A percentile compares a stretch with the other conserved stretches of the same genome.
Conservation (phyloP, 805 yeast genomes). For the Saccharomycopsis olivae region DNA sequence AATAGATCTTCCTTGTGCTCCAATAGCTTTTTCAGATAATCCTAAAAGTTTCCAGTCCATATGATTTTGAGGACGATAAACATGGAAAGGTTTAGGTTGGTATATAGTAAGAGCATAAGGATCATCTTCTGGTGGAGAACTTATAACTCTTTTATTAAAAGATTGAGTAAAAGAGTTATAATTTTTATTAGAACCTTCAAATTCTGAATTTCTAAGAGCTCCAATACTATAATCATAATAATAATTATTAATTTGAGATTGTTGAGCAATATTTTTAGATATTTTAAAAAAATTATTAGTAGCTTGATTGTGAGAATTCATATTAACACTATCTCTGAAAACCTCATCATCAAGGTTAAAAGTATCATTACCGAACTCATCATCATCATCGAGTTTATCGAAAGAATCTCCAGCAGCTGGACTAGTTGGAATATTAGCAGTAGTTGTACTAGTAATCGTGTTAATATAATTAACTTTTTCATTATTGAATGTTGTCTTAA, state of each 20-base stretch:
- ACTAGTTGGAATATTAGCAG: not conserved
- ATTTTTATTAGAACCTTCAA: not conserved
- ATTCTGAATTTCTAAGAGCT: constrained; percentile 5
- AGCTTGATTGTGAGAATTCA: not conserved
- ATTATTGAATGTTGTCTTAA: constrained; percentile 26
- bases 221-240: constrained; percentile 14
- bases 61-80: constrained; percentile 17
- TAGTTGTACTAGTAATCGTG: constrained; percentile 3
- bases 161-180: not conserved
- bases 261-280: not conserved
- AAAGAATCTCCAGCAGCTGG: not conserved
- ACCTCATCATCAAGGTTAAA: too few relatives aligned
- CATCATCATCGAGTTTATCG: not conserved
- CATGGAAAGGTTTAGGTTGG: constrained; percentile 15
- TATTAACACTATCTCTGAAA: constrained; percentile 7
- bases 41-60: constrained; percentile 19
- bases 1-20: constrained; percentile 12
- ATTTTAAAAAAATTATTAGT: constrained; percentile 3
- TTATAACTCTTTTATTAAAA: not conserved
- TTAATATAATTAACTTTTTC: constrained; percentile 15
- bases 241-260: constrained; percentile 1
- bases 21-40: constrained; percentile 13
- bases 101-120: constrained; percentile 15
- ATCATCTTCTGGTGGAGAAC: constrained; percentile 1
- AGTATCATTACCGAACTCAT: not conserved